Conservation (phyloP, 306 rosid genomes). For the Castanea sativa region DNA sequence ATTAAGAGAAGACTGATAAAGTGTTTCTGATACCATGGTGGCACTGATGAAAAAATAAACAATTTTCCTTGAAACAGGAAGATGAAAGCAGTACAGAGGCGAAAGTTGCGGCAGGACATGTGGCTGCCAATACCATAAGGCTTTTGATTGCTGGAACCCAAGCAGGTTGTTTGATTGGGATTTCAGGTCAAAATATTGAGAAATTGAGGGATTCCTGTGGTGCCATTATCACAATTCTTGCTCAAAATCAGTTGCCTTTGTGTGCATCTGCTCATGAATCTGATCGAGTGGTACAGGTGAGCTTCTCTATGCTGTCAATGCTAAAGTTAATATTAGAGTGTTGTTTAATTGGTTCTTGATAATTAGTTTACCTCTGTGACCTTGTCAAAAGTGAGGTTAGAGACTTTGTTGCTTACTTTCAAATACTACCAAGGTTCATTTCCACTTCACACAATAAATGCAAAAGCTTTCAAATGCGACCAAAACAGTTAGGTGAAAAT, state of each 20-base stretch:
- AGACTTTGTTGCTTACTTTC: no score
- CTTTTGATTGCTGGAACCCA: slow-evolving; percentile 97
- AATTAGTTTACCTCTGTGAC: not conserved
- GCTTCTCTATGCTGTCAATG: slow-evolving; percentile 20
- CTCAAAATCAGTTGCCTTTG: slow-evolving; percentile 81
- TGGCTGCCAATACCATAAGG: slow-evolving; percentile 91
- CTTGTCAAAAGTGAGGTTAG: no score
- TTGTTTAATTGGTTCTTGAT: not conserved
- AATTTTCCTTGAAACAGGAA: slow-evolving; percentile 51
- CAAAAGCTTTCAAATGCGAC: not conserved
- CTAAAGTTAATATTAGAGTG: slow-evolving; percentile 4
- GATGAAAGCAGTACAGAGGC: slow-evolving; percentile 66
- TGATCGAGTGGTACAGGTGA: slow-evolving; percentile 94
- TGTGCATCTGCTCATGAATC: slow-evolving; percentile 98
- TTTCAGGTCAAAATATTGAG: slow-evolving; percentile 92
- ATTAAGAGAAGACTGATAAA: not conserved
- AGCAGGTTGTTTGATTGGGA: slow-evolving; percentile 88
- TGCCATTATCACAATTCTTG: slow-evolving; percentile 70
- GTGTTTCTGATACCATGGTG: not conserved
- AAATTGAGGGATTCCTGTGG: slow-evolving; percentile 85
- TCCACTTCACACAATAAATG: not conserved
- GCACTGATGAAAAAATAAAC: slow-evolving; percentile 4
- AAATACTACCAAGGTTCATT: no score
- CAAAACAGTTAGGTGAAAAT: not conserved
- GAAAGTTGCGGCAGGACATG: slow-evolving; percentile 74